phyloP scores from a whole-genome alignment of 2,329 filamentous ascomycete genomes.

The Talaromyces rugulosus region DNA sequence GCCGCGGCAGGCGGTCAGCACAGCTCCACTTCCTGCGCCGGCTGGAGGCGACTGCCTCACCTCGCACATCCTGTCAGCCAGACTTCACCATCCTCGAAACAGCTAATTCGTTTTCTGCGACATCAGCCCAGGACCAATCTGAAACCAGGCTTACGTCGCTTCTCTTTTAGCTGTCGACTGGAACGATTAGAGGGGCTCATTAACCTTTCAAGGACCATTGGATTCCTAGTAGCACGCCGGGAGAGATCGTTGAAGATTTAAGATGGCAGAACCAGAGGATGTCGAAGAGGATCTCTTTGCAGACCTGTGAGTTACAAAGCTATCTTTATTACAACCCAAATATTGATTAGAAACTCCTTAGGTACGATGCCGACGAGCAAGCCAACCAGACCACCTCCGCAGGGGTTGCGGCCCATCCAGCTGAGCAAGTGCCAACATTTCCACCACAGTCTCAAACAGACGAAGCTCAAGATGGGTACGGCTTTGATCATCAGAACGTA shows the following conservation, averaged over 20 bases:
- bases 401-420: constrained; percentile 34
- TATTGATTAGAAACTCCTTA: constrained; percentile 28
- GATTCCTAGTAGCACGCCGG: background rate
- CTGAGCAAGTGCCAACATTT: constrained; percentile 30
- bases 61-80: constrained; percentile 13
- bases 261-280: constrained; percentile 75
- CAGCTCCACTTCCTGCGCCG: constrained; percentile 16
- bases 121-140: background rate
- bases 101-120: background rate
- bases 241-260: constrained; percentile 19
- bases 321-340: background rate
- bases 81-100: background rate
- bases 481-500: constrained; percentile 13
- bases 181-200: background rate
- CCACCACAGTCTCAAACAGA: constrained; percentile 8
- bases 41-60: constrained; percentile 12
- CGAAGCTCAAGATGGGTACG: constrained; percentile 6
- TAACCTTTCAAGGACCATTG: background rate
- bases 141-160: background rate
- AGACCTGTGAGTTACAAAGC: constrained; percentile 65
- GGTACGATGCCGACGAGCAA: constrained; percentile 63
- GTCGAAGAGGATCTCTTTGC: constrained; percentile 94
- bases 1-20: constrained; percentile 15
- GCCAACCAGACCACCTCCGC: constrained; percentile 30
- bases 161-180: background rate